Percentiles rank a stretch among this genome's conserved stretches.
Evolutionary conservation across 345 rosid genomes (phyloP).

Genomic region (Melaleuca quinquenervia): DNA sequence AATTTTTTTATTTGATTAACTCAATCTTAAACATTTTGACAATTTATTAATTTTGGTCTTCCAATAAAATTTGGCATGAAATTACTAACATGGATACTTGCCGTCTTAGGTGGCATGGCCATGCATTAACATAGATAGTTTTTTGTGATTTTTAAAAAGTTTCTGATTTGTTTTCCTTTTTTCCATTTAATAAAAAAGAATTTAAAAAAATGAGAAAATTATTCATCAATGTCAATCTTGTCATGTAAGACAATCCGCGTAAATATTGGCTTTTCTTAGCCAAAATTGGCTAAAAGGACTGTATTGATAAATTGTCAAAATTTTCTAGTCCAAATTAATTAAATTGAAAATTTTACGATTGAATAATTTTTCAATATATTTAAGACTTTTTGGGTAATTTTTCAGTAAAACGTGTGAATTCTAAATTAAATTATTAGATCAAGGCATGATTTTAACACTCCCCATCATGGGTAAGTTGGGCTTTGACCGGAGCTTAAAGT

Average conservation of each 20-base stretch:
- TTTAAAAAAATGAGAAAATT: neutral
- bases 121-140: rapidly evolving
- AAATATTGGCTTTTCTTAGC: rapidly evolving
- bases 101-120: rapidly evolving
- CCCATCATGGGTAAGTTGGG: too few relatives aligned
- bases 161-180: neutral
- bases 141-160: neutral
- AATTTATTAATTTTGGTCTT: neutral
- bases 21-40: rapidly evolving
- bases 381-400: neutral
- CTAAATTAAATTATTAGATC: neutral
- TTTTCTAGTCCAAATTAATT: rapidly evolving
- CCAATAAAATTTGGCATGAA: neutral
- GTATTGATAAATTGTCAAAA: neutral
- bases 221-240: rapidly evolving
- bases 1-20: neutral
- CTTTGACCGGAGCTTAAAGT: neutral
- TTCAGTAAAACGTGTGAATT: neutral
- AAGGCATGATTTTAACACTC: neutral
- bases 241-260: rapidly evolving
- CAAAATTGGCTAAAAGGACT: too few relatives aligned
- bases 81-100: rapidly evolving
- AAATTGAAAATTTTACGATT: neutral
- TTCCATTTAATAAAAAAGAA: neutral
- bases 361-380: neutral